These are phyloP conservation scores for Rusavskia elegans DNA, from an alignment of 495 filamentous ascomycete genomes.

Conservation along the genomic window DNA sequence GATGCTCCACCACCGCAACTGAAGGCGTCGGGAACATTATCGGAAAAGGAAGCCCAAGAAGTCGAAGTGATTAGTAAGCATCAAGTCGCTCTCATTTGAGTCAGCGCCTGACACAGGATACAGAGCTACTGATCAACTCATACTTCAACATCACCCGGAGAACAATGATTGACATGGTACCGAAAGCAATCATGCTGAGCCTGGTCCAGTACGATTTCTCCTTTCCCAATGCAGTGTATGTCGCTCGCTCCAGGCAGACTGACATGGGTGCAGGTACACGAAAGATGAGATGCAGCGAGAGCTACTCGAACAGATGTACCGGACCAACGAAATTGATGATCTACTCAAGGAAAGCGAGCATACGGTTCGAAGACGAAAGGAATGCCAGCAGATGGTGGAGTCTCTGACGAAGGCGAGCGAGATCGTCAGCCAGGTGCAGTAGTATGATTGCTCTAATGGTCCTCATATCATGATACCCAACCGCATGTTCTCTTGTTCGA, in stretches of 20 bases:
- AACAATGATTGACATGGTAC: slow-evolving; percentile 99
- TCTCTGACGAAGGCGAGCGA: slow-evolving; percentile 73
- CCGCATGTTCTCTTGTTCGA: background rate
- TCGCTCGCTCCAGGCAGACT: background rate
- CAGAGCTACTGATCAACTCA: slow-evolving; percentile 86
- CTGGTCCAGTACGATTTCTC: slow-evolving; percentile 64
- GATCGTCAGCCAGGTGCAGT: slow-evolving; percentile 96
- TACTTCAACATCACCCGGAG: slow-evolving; percentile 97
- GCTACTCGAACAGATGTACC: slow-evolving; percentile 96
- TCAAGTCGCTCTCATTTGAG: slow-evolving; percentile 2
- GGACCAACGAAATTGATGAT: slow-evolving; percentile 73
- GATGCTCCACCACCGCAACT: slow-evolving; percentile 83
- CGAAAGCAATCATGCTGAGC: slow-evolving; percentile 97
- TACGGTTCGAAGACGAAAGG: slow-evolving; percentile 86
- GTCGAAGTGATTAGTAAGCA: slow-evolving; percentile 98
- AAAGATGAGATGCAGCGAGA: slow-evolving; percentile 99
- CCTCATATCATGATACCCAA: background rate
- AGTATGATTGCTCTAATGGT: background rate
- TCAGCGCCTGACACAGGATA: slow-evolving; percentile 3
- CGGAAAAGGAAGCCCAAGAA: slow-evolving; percentile 82
- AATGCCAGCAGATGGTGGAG: slow-evolving; percentile 99
- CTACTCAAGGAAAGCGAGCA: slow-evolving; percentile 97
- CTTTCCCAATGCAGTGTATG: background rate
- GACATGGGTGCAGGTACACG: slow-evolving; percentile 44
- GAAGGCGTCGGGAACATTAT: slow-evolving; percentile 83